Evolutionary conservation across 805 yeast genomes (phyloP).

Genomic region (Monosporozyma unispora): DNA sequence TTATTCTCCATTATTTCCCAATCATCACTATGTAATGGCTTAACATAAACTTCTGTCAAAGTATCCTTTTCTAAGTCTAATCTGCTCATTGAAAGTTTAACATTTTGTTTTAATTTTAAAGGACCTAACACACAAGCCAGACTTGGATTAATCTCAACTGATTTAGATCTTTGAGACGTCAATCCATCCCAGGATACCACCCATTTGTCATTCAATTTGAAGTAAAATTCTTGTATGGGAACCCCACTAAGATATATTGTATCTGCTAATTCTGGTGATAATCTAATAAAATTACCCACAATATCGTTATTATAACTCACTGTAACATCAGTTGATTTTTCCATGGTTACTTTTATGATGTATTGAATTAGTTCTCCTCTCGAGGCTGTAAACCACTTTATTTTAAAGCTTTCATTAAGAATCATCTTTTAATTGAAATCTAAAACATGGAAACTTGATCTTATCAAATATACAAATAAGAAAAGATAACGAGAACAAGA

Average conservation of each 20-base stretch:
- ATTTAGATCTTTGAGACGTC: constrained; percentile 8
- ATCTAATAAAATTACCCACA: constrained; percentile 23
- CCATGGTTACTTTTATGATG: background rate
- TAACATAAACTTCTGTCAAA: constrained; percentile 59
- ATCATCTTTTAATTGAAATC: background rate
- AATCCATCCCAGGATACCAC: constrained; percentile 11
- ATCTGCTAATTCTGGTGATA: constrained; percentile 14
- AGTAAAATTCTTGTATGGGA: constrained; percentile 7
- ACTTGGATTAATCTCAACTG: constrained; percentile 21
- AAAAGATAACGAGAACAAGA: background rate
- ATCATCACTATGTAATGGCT: constrained; percentile 68
- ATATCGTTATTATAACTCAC: constrained; percentile 13
- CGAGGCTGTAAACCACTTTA: background rate
- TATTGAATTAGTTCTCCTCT: background rate
- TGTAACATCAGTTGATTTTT: constrained; percentile 1
- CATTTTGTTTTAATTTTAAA: background rate
- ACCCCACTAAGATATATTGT: constrained; percentile 3
- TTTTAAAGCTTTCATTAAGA: background rate
- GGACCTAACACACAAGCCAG: constrained; percentile 9
- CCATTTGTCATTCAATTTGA: constrained; percentile 4
- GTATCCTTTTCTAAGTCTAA: constrained; percentile 7
- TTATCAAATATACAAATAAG: background rate
- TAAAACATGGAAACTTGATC: background rate
- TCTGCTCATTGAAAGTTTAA: constrained; percentile 10
- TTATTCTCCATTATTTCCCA: constrained; percentile 88